These are phyloP conservation scores for Pinus albicaulis DNA, from an alignment of 75 land plant genomes.

Conservation along the genomic window DNA sequence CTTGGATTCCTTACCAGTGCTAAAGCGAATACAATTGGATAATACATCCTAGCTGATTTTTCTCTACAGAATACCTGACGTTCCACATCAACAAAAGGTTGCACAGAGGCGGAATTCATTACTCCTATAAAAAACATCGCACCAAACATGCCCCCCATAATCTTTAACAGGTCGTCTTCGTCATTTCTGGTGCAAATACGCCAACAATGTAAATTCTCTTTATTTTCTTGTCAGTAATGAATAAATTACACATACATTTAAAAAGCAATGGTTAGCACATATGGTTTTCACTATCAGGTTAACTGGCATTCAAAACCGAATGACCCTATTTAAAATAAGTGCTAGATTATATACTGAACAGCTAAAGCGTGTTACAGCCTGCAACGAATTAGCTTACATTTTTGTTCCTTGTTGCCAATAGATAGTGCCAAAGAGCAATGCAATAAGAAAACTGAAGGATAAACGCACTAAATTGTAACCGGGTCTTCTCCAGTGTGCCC, in stretches of 20 bases:
- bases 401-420: slow-evolving; percentile 62
- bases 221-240: neutral
- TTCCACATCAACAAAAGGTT: slow-evolving; percentile 38
- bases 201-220: neutral
- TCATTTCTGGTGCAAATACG: slow-evolving; percentile 13
- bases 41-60: slow-evolving; percentile 44
- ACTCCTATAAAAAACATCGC: slow-evolving; percentile 35
- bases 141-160: slow-evolving; percentile 35
- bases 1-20: slow-evolving; percentile 25
- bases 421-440: slow-evolving; percentile 51
- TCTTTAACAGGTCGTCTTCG: slow-evolving; percentile 19
- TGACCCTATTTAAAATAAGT: too few relatives aligned
- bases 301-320: too few relatives aligned
- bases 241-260: too few relatives aligned
- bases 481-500: slow-evolving; percentile 76
- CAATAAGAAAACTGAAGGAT: slow-evolving; percentile 35
- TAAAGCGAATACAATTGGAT: slow-evolving; percentile 31
- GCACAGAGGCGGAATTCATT: slow-evolving; percentile 31
- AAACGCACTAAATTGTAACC: slow-evolving; percentile 63
- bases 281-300: too few relatives aligned
- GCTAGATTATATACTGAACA: too few relatives aligned
- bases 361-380: too few relatives aligned
- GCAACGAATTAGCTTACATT: slow-evolving; percentile 30
- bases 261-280: too few relatives aligned
- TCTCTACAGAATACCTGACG: slow-evolving; percentile 43